Conservation (phyloP, 2,329 filamentous ascomycete species). For the Phyllosticta paracitricarpa region DNA sequence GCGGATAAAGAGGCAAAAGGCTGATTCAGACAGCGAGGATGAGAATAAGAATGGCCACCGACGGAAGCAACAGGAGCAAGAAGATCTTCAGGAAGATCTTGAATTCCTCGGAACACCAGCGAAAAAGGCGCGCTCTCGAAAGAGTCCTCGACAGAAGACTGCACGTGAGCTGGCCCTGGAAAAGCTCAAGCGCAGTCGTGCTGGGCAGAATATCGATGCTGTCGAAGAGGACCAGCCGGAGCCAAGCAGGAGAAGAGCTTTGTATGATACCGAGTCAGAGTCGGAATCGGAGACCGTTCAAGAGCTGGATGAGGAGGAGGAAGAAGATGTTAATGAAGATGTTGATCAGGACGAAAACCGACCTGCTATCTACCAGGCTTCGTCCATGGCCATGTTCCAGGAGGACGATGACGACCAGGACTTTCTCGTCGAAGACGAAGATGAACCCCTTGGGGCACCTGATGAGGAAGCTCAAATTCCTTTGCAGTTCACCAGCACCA, state of each 20-base stretch:
- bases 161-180: constrained; percentile 34
- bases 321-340: constrained; percentile 13
- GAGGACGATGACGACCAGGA: constrained; percentile 50
- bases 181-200: constrained; percentile 32
- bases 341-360: not conserved
- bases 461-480: constrained; percentile 52
- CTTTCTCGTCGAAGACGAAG: constrained; percentile 55
- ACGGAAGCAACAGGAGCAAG: constrained; percentile 21
- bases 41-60: constrained; percentile 9
- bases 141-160: constrained; percentile 18
- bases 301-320: constrained; percentile 17
- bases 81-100: constrained; percentile 37
- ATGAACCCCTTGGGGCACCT: constrained; percentile 41
- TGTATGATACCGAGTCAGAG: constrained; percentile 14
- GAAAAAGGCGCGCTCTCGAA: constrained; percentile 15
- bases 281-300: constrained; percentile 14
- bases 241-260: constrained; percentile 16
- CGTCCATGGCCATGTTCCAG: constrained; percentile 36
- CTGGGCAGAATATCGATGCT: constrained; percentile 19
- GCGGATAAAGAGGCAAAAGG: not conserved
- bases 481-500: constrained; percentile 56
- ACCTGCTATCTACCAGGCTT: constrained; percentile 12
- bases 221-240: constrained; percentile 14
- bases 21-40: constrained; percentile 20
- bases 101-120: constrained; percentile 32